A percentile compares a stretch with the other conserved stretches of the same genome.
These are phyloP conservation scores for Fusarium duplospermum DNA, from an alignment of 2,329 filamentous ascomycete species.

Conservation along the genomic window DNA sequence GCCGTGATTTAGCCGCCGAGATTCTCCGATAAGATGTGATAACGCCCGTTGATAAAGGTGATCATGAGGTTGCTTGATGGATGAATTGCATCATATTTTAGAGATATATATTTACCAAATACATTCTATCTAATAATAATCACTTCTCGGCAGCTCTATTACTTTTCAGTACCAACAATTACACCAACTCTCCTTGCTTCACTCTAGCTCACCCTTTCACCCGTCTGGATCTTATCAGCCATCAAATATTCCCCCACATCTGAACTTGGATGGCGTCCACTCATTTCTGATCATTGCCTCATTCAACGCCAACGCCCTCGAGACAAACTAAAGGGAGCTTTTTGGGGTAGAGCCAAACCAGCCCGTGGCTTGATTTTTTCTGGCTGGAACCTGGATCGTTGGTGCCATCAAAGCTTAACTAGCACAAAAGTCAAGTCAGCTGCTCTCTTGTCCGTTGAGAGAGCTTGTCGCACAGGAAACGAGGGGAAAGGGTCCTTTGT, in stretches of 20 bases:
- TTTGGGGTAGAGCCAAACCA: neutral
- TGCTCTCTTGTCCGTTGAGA: neutral
- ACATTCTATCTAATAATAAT: neutral
- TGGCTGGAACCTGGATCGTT: slow-evolving; percentile 4
- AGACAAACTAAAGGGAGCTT: neutral
- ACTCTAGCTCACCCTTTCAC: neutral
- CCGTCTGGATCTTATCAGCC: slow-evolving; percentile 20
- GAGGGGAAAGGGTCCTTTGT: slow-evolving; percentile 27
- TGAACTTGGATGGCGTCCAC: slow-evolving; percentile 11
- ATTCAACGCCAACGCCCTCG: neutral
- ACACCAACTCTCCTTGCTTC: neutral
- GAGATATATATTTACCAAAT: neutral
- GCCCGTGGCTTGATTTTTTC: slow-evolving; percentile 1
- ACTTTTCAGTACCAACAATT: neutral
- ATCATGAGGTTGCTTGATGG: neutral
- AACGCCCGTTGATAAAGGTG: neutral
- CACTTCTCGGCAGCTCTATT: neutral
- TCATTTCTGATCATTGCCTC: slow-evolving; percentile 21
- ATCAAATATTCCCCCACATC: slow-evolving; percentile 33
- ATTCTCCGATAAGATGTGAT: slow-evolving; percentile 27
- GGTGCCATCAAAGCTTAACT: slow-evolving; percentile 22
- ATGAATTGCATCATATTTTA: neutral
- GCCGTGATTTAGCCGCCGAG: slow-evolving; percentile 37
- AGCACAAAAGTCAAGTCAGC: slow-evolving; percentile 3
- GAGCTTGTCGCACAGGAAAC: slow-evolving; percentile 33